phyloP scores from a whole-genome alignment of 345 rosid species.

The Populus pruinosa region DNA sequence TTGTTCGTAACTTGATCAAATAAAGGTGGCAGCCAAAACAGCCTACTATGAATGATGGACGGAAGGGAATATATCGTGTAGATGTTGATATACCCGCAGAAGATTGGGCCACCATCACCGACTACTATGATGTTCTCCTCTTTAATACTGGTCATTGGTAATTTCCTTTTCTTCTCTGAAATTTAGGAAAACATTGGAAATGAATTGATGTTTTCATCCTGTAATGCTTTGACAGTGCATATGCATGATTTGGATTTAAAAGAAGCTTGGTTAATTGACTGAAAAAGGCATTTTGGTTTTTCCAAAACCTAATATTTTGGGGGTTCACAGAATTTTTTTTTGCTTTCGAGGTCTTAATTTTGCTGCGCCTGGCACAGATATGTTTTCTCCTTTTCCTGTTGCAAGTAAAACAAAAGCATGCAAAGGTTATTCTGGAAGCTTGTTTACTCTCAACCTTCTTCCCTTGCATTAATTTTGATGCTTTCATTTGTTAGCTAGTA shows the following conservation, averaged over 20 bases:
- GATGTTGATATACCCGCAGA: conserved; percentile 88
- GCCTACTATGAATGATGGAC: conserved; percentile 35
- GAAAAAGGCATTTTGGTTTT: background rate
- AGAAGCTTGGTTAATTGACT: background rate
- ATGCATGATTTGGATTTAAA: no score
- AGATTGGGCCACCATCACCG: conserved; percentile 67
- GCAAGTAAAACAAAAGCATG: no score
- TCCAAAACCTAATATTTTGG: no score
- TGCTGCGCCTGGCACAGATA: no score
- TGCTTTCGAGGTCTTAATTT: no score
- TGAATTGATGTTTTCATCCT: background rate
- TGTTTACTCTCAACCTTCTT: no score
- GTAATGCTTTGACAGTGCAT: background rate
- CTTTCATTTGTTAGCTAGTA: background rate
- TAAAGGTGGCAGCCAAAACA: conserved; percentile 77
- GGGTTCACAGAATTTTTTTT: background rate
- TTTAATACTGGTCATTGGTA: conserved; percentile 98
- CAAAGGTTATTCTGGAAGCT: no score
- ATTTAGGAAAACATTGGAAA: no score
- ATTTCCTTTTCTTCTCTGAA: conserved; percentile 6
- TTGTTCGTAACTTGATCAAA: conserved; percentile 47
- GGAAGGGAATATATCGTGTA: conserved; percentile 59
- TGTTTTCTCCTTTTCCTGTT: no score
- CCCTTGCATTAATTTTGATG: background rate
- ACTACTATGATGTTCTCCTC: conserved; percentile 76